Evolutionary conservation across 2,329 filamentous ascomycete species (phyloP).

Genomic region (Sporothrix protearum): DNA sequence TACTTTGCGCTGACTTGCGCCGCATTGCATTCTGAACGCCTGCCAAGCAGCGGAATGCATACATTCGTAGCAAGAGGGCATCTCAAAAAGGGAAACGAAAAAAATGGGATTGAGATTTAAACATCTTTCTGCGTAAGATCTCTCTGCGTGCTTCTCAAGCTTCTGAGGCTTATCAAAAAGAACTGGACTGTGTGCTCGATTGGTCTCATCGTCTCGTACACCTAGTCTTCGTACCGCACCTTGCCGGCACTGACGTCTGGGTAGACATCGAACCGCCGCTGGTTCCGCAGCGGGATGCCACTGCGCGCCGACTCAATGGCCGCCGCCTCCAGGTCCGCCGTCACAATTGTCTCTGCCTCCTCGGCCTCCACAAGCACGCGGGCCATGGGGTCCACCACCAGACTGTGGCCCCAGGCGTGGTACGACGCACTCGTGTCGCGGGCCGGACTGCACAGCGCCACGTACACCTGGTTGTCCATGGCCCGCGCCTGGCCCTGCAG

Average conservation of each 20-base stretch:
- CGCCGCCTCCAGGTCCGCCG: slow-evolving; percentile 64
- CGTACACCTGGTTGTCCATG: slow-evolving; percentile 81
- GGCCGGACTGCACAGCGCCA: slow-evolving; percentile 87
- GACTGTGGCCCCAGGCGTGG: slow-evolving; percentile 86
- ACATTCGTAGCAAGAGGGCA: background rate
- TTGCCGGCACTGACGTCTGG: slow-evolving; percentile 73
- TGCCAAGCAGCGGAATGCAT: background rate
- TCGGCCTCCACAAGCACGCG: slow-evolving; percentile 74
- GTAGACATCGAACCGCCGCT: slow-evolving; percentile 93
- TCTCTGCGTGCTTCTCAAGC: too few relatives aligned
- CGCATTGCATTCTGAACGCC: slow-evolving; percentile 15
- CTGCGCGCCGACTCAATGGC: slow-evolving; percentile 72
- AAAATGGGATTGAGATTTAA: background rate
- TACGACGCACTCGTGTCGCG: slow-evolving; percentile 74
- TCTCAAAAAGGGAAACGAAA: background rate
- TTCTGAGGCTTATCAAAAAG: too few relatives aligned
- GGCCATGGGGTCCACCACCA: slow-evolving; percentile 85
- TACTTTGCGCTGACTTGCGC: too few relatives aligned
- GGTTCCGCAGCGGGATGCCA: slow-evolving; percentile 77
- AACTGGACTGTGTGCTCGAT: too few relatives aligned
- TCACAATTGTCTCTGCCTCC: slow-evolving; percentile 72
- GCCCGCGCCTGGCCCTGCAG: slow-evolving; percentile 74
- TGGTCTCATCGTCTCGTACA: background rate
- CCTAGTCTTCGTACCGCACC: slow-evolving; percentile 37
- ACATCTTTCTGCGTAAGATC: too few relatives aligned